A percentile compares a stretch with the other conserved stretches of the same genome.
These are phyloP conservation scores for Fusarium lyarnte DNA, from an alignment of 2,329 filamentous ascomycete species.

Conservation along the genomic window DNA sequence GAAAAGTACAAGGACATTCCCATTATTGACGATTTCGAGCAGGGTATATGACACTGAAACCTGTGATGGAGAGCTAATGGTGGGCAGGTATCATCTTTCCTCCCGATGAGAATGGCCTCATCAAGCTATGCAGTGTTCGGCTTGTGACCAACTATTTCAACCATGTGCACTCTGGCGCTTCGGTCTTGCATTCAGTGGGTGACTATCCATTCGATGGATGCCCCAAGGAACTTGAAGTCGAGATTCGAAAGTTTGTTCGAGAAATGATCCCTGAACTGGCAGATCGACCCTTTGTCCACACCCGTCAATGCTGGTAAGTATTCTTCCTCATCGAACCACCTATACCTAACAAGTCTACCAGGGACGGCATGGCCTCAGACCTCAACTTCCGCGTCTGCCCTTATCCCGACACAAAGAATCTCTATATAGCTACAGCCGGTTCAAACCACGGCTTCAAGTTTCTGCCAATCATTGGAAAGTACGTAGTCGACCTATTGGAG, in stretches of 20 bases:
- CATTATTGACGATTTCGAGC: conserved; percentile 46
- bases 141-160: conserved; percentile 60
- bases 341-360: not conserved
- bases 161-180: conserved; percentile 38
- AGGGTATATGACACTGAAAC: conserved; percentile 5
- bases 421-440: conserved; percentile 62
- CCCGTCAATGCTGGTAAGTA: conserved; percentile 55
- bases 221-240: conserved; percentile 61
- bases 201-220: conserved; percentile 46
- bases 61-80: not conserved
- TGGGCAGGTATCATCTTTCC: conserved; percentile 63
- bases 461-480: conserved; percentile 62
- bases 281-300: conserved; percentile 56
- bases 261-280: conserved; percentile 49
- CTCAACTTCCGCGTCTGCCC: conserved; percentile 43
- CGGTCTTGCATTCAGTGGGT: conserved; percentile 31
- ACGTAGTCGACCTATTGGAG: conserved; percentile 48
- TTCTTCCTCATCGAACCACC: not conserved
- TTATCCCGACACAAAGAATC: conserved; percentile 39
- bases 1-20: conserved; percentile 56
- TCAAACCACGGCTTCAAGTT: conserved; percentile 65
- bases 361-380: conserved; percentile 46
- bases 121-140: conserved; percentile 65
- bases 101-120: conserved; percentile 56
- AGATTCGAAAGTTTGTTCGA: conserved; percentile 60